Evolutionary conservation across 805 yeast species (phyloP).

Genomic region (Candida ascalaphidarum): DNA sequence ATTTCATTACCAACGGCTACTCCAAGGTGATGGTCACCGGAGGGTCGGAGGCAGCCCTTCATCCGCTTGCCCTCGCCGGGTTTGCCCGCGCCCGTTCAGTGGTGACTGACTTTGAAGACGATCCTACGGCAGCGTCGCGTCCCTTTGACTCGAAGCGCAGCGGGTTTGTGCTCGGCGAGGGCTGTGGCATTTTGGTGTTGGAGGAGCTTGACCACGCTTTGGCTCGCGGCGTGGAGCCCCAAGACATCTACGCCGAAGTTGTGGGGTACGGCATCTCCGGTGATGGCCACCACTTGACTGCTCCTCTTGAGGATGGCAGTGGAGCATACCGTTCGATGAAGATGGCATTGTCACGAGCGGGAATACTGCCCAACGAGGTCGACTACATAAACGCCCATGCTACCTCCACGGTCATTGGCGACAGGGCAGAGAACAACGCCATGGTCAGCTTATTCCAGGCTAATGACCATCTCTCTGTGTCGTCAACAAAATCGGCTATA

Average conservation of each 20-base stretch:
- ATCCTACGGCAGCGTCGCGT: constrained; percentile 61
- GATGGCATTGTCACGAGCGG: constrained; percentile 54
- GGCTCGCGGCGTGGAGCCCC: constrained; percentile 42
- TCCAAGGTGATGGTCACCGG: constrained; percentile 89
- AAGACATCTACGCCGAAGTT: constrained; percentile 67
- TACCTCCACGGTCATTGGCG: constrained; percentile 87
- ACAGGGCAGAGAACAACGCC: constrained; percentile 77
- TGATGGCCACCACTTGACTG: constrained; percentile 89
- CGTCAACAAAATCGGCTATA: constrained; percentile 85
- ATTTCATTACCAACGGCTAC: constrained; percentile 71
- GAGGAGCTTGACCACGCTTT: constrained; percentile 75
- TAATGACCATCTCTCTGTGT: constrained; percentile 39
- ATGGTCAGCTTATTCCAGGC: constrained; percentile 43
- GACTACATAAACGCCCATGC: constrained; percentile 95
- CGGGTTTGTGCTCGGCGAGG: constrained; percentile 94
- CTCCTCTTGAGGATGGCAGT: constrained; percentile 73
- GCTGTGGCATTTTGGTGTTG: constrained; percentile 72
- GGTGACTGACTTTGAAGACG: constrained; percentile 51
- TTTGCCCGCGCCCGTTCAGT: constrained; percentile 85
- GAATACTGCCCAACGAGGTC: constrained; percentile 38
- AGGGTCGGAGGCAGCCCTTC: constrained; percentile 83
- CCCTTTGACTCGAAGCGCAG: constrained; percentile 76
- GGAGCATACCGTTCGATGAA: constrained; percentile 84
- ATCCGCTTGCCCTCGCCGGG: constrained; percentile 83
- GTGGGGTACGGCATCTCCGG: constrained; percentile 87